Conservation (phyloP, 2,329 filamentous ascomycete genomes). For the Dichotomopilus funicola region DNA sequence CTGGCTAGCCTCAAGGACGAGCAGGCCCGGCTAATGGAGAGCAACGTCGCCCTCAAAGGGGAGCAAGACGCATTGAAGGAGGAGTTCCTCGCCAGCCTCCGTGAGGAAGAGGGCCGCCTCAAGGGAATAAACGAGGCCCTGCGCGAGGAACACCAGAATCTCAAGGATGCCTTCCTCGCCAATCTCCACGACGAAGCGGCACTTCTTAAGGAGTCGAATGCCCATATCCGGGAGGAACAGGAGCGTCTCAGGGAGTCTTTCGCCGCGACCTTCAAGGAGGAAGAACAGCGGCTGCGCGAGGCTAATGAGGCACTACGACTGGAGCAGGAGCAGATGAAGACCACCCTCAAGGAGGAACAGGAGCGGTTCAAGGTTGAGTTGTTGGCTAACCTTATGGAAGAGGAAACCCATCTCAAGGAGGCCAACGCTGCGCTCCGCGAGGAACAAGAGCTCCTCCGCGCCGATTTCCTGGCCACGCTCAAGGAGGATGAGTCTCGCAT, state of each 20-base stretch:
- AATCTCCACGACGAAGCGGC: constrained; percentile 18
- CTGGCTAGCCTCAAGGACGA: constrained; percentile 24
- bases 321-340: constrained; percentile 17
- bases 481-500: constrained; percentile 48
- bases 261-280: constrained; percentile 15
- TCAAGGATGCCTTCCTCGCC: constrained; percentile 18
- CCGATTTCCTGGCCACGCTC: constrained; percentile 38
- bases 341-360: constrained; percentile 18
- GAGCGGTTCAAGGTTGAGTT: constrained; percentile 22
- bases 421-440: constrained; percentile 16
- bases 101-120: constrained; percentile 20
- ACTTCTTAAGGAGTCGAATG: constrained; percentile 16
- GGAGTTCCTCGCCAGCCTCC: constrained; percentile 6
- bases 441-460: constrained; percentile 20
- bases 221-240: constrained; percentile 14
- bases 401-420: constrained; percentile 20
- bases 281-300: constrained; percentile 29
- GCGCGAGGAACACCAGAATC: constrained; percentile 16
- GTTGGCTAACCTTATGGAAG: constrained; percentile 19
- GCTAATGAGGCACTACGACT: constrained; percentile 11
- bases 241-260: constrained; percentile 13
- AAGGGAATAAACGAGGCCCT: constrained; percentile 18
- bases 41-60: too few relatives aligned
- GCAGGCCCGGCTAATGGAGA: background rate
- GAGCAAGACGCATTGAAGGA: too few relatives aligned